Conservation (phyloP, 306 rosid genomes). For the Vicia faba region DNA sequence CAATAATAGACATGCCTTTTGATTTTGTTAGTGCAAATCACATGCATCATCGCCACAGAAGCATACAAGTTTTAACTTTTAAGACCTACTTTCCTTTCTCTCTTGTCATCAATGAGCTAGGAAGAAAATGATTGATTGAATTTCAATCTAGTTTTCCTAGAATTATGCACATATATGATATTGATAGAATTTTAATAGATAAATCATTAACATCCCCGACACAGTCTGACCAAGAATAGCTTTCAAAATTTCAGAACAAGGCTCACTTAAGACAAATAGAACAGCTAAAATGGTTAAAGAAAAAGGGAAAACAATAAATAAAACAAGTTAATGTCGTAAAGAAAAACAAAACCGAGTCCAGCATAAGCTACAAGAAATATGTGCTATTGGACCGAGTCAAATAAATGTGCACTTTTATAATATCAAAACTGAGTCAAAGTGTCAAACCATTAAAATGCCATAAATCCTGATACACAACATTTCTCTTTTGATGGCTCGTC, state of each 20-base stretch:
- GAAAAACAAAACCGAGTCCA: neutral
- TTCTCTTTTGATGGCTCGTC: constrained; percentile 9
- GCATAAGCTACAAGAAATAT: constrained; percentile 3
- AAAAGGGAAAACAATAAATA: neutral
- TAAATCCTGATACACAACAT: neutral
- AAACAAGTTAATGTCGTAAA: neutral
- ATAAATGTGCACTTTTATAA: neutral
- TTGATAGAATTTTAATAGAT: constrained; percentile 2
- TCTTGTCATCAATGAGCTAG: constrained; percentile 1
- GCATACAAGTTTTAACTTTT: neutral
- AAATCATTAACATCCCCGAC: constrained; percentile 11
- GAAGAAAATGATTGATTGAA: neutral
- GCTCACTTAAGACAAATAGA: neutral
- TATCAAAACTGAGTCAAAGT: neutral
- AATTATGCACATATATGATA: constrained; percentile 22
- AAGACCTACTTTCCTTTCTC: neutral
- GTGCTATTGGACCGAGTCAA: neutral
- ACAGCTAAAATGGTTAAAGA: neutral
- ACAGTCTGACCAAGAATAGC: neutral
- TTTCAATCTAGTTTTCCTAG: constrained; percentile 1
- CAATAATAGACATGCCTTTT: constrained; percentile 14
- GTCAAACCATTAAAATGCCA: neutral
- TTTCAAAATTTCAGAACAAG: constrained; percentile 14
- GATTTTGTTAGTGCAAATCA: constrained; percentile 17
- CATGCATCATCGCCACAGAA: neutral